Base-by-base conservation (phyloP, 306 rosid genomes). In the Alnus glutinosa region DNA sequence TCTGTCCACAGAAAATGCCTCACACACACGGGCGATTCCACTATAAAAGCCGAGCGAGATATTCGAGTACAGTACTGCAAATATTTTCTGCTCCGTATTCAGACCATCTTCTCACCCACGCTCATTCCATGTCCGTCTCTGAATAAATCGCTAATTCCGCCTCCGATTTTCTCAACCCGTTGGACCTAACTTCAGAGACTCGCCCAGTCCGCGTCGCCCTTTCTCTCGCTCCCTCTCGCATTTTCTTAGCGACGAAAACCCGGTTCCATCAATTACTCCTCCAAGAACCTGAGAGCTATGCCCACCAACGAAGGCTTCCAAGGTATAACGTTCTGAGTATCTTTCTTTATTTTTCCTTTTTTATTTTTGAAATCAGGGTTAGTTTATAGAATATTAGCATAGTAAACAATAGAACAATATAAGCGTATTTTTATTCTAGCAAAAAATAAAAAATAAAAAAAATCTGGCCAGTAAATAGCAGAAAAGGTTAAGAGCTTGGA, bases 301-400 rank as follows among this genome's bases (percentile, higher is more conserved):
- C 83, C 82, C 62, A 61, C 84, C 72, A 84, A 86, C 76, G 92
- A 90, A 68, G 87, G 80, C 67, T 81, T 85, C 58, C 92, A 88
- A 85, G 89, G 94, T 88, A 71, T 63, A 76, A 37, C 79, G 4
- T 18, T 66, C 51, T 62, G 7, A 30, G 48, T 44, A 7, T 75
- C 28, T 5, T 58, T 0, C 34, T 44, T 62, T 12, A 23, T 5
- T 14, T 13, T 51, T 16, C 66, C 16, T 2, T 61, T 34, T 5
- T 28, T 49, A 39, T 58, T 44, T 6, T 23, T 0, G 36, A 59
- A 59, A 59, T 28, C 66, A 3, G 36, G 66, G 66, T 28, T 59
- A 2, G 12, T 59, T 3, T 28, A 8, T 55, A 7, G 30, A 55
- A 5, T 16, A n/a, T 6, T 8, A 55, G 44, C 70, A 30, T 4